These are phyloP conservation scores for Hypoxylon rickii DNA, from an alignment of 495 filamentous ascomycete species.

Conservation along the genomic window DNA sequence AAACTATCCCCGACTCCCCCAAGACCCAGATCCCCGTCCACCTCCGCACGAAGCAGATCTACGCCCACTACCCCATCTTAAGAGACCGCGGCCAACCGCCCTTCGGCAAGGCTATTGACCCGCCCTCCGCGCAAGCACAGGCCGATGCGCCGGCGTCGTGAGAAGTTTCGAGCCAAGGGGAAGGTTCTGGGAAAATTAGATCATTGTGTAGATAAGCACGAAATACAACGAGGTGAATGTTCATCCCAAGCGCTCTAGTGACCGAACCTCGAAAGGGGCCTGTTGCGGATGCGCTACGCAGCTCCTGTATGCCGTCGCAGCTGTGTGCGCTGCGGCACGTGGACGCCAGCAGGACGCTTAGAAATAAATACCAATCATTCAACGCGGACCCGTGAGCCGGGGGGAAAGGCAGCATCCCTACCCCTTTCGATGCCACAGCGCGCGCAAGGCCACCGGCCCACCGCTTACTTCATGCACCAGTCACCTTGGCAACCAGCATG, in stretches of 20 bases:
- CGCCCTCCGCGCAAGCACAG: constrained; percentile 37
- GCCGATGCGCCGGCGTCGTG: constrained; percentile 33
- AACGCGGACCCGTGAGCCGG: no score
- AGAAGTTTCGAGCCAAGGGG: not conserved
- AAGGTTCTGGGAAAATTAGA: not conserved
- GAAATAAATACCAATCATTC: no score
- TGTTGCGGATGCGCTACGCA: no score
- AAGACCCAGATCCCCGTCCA: constrained; percentile 80
- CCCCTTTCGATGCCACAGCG: no score
- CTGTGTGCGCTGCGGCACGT: no score
- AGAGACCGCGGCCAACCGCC: constrained; percentile 37
- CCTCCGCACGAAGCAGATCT: constrained; percentile 77
- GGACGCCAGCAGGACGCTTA: no score
- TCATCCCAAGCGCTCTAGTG: not conserved
- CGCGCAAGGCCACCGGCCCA: no score
- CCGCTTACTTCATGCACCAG: no score
- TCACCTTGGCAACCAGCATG: no score
- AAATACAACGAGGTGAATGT: constrained; percentile 13
- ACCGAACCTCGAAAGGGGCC: no score
- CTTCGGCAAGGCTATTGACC: constrained; percentile 44
- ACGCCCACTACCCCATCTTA: constrained; percentile 58
- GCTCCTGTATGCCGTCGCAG: no score
- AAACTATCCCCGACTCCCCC: constrained; percentile 84
- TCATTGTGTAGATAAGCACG: constrained; percentile 28
- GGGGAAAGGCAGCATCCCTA: no score